These are phyloP conservation scores for Eucalyptus regnans DNA, from an alignment of 345 rosid species.

Conservation along the genomic window DNA sequence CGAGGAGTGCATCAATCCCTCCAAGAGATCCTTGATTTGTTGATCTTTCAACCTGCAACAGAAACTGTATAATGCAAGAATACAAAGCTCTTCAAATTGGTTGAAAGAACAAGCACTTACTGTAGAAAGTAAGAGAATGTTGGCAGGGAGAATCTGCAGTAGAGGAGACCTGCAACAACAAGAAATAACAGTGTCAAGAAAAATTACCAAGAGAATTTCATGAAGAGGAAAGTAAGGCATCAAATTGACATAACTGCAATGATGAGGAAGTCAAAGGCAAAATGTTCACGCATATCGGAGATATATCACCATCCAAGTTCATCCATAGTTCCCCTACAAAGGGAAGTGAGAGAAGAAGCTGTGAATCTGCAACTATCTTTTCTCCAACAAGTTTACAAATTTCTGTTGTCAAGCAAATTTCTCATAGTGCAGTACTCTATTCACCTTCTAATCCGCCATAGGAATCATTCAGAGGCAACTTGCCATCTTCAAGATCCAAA, in stretches of 20 bases:
- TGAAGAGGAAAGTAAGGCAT: neutral
- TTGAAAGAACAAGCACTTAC: conserved; percentile 29
- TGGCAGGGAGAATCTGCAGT: conserved; percentile 66
- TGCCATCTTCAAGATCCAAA: conserved; percentile 62
- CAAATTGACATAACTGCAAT: conserved; percentile 24
- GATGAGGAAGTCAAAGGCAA: conserved; percentile 57
- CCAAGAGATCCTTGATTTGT: conserved; percentile 77
- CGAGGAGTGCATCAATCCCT: conserved; percentile 83
- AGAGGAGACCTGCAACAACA: conserved; percentile 40
- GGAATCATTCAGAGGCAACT: conserved; percentile 16
- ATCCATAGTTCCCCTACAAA: conserved; percentile 80
- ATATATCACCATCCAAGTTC: conserved; percentile 82
- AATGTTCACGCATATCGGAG: conserved; percentile 77
- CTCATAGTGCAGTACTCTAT: neutral
- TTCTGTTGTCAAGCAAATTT: neutral
- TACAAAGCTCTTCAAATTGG: neutral
- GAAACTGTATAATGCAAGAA: neutral
- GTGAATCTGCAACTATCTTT: neutral
- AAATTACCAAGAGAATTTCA: neutral
- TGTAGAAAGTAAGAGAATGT: conserved; percentile 61
- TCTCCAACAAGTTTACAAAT: neutral
- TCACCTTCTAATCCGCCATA: conserved; percentile 65
- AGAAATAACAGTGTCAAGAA: neutral
- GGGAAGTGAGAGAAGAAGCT: neutral
- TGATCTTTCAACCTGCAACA: conserved; percentile 55